Conservation (phyloP, 768 basidiomycete genomes). For the Mrakia gelida region DNA sequence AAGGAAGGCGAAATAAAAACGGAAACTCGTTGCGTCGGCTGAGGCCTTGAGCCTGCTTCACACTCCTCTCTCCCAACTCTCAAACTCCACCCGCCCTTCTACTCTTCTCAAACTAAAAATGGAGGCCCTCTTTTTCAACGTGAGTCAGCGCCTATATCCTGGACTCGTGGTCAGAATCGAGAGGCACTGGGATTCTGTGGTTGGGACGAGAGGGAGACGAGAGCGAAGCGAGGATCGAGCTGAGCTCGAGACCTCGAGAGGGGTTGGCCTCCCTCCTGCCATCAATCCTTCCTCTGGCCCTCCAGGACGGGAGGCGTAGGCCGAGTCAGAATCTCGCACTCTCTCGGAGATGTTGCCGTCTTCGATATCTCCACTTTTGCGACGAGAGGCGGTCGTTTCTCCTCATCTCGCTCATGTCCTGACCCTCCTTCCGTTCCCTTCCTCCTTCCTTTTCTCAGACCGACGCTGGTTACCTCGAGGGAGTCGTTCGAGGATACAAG, state of each 20-base stretch:
- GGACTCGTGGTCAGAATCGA: conserved; percentile 53
- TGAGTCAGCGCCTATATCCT: no score
- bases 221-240: not conserved
- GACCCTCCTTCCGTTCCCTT: not conserved
- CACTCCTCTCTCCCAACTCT: no score
- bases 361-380: no score
- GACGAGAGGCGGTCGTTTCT: no score
- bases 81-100: no score
- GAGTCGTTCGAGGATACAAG: conserved; percentile 75
- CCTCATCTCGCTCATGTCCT: conserved; percentile 9
- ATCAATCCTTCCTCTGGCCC: not conserved
- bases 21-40: no score
- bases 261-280: conserved; percentile 18
- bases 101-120: no score
- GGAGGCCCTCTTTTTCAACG: no score
- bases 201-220: no score
- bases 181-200: not conserved
- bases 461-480: conserved; percentile 48
- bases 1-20: no score
- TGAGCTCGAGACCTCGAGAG: not conserved
- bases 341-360: not conserved
- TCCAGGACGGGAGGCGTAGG: not conserved
- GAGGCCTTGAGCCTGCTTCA: no score
- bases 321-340: no score
- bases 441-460: conserved; percentile 35